A percentile compares a stretch with the other conserved stretches of the same genome.
Evolutionary conservation across 306 rosid genomes (phyloP).

Genomic region (Coriaria nepalensis): DNA sequence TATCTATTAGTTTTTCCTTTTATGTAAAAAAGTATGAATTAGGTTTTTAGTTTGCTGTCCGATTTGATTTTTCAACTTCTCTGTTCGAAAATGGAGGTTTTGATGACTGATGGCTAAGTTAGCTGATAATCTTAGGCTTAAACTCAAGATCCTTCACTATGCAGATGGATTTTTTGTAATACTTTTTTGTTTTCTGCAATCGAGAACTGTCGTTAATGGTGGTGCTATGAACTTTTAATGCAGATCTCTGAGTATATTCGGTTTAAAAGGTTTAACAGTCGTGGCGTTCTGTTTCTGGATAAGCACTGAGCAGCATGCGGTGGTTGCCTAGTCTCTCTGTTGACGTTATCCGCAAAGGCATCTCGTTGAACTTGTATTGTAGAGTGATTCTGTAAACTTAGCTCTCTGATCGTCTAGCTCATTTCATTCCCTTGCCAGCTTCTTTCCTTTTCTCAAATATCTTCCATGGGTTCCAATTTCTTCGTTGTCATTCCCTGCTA

Average conservation of each 20-base stretch:
- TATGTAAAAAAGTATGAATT: too few species aligned
- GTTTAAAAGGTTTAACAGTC: not conserved
- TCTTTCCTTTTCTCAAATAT: not conserved
- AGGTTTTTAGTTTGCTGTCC: not conserved
- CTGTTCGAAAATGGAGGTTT: too few species aligned
- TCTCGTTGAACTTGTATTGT: constrained; percentile 79
- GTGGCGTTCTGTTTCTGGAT: constrained; percentile 29
- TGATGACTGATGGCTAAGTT: too few species aligned
- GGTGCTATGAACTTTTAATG: constrained; percentile 9
- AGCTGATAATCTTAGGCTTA: too few species aligned
- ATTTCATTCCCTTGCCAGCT: not conserved
- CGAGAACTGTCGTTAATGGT: not conserved
- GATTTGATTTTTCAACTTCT: not conserved
- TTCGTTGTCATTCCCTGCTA: constrained; percentile 86
- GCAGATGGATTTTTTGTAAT: not conserved
- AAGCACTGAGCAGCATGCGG: constrained; percentile 81
- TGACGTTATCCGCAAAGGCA: constrained; percentile 66
- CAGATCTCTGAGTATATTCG: constrained; percentile 20
- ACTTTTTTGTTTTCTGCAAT: not conserved
- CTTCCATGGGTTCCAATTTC: constrained; percentile 81
- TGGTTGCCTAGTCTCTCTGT: constrained; percentile 71
- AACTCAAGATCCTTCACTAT: too few species aligned
- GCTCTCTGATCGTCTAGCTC: not conserved
- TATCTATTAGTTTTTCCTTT: too few species aligned
- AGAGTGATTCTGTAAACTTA: constrained; percentile 73